Base-by-base conservation (phyloP, 768 basidiomycete species). In the Kwoniella mangroviensis region DNA sequence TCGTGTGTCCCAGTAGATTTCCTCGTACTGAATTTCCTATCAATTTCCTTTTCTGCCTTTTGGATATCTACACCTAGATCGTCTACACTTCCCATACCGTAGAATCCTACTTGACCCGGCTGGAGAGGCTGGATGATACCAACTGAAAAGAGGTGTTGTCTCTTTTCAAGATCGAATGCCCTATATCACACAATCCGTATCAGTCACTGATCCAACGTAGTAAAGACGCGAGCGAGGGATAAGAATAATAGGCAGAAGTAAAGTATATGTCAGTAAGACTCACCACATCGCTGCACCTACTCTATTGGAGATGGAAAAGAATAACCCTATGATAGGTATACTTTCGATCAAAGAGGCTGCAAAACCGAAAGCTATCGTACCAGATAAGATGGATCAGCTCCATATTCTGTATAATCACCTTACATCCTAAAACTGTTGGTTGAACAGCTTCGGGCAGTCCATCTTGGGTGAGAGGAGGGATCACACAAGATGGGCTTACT, bases 201-300 rank as follows among this genome's bases (percentile, higher is more conserved):
- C 41, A 61, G 10, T 55, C 6, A 28, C 21, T 2, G 21, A n/a
- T 55, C 21, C 28, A 4, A 28, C 28, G 28, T 28, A 28, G 6
- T 28, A 5, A 28, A 28, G 28, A 4, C 1, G 28, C 28, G 28
- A 28, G 28, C 28, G 28, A 28, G 28, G 2, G 28, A 28, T 28
- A 5, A 28, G 28, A 28, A 28, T 28, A 4, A 28, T 28, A 28
- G 28, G 28, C 28, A 28, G 28, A 28, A 28, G 28, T 28, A 28
- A 1, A 0, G 4, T 4, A 4, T 28, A 4, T 28, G 28, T 28
- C 28, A 28, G 28, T 34, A 34, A 34, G n/a, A 78, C 80, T 55
- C 59, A 80, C 77, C 93, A 97, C 94, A 97, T 96, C 1, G 93
- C 93, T 2, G 92, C 94, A 6, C 94, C 94, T 26, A 96, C 88